Evolutionary conservation across 768 basidiomycete species (phyloP).

Genomic region (Trametes coccinea): DNA sequence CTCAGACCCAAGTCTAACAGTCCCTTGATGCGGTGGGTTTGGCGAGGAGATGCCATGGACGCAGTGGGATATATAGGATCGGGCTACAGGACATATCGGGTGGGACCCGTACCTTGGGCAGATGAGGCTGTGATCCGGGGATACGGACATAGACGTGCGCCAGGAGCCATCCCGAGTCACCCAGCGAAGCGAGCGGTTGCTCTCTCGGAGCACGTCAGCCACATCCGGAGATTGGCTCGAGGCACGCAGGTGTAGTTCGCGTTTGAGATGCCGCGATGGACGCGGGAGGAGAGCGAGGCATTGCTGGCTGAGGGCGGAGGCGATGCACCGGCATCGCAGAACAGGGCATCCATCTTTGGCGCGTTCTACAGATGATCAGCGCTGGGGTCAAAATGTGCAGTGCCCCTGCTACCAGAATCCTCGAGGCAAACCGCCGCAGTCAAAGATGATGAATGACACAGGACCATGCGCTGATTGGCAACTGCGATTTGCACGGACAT

Average conservation of each 20-base stretch:
- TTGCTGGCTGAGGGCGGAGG: neutral
- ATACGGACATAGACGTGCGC: neutral
- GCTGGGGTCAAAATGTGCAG: neutral
- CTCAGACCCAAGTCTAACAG: neutral
- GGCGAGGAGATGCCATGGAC: neutral
- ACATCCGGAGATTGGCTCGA: neutral
- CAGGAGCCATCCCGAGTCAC: slow-evolving; percentile 6
- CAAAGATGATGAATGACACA: too few species aligned
- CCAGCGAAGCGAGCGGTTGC: neutral
- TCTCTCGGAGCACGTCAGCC: neutral
- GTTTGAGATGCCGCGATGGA: neutral
- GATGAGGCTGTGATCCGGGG: slow-evolving; percentile 10
- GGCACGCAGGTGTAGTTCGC: neutral
- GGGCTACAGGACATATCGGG: neutral
- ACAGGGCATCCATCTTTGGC: neutral
- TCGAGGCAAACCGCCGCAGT: too few species aligned
- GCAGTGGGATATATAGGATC: neutral
- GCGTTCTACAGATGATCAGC: neutral
- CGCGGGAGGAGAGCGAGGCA: neutral
- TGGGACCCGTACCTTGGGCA: neutral
- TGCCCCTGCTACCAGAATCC: neutral
- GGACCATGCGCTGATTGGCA: too few species aligned
- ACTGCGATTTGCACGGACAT: too few species aligned
- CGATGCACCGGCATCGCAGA: slow-evolving; percentile 2
- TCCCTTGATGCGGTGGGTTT: slow-evolving; percentile 1